Evolutionary conservation across 345 rosid species (phyloP).

Genomic region (Eutrema yunnanense): DNA sequence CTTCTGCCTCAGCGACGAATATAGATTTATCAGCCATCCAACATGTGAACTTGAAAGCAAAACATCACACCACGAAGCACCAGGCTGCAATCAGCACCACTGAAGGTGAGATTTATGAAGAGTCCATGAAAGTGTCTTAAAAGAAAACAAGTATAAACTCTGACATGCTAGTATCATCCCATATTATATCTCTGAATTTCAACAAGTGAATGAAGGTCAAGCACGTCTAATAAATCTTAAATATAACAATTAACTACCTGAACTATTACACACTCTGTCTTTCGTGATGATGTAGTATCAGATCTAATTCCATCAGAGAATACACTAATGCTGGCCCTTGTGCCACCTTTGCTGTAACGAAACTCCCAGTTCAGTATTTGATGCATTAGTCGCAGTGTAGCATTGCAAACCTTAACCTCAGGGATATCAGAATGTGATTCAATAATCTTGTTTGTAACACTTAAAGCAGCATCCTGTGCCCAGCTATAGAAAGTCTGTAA

Average conservation of each 20-base stretch:
- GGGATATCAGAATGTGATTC: conserved; percentile 58
- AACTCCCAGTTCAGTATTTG: conserved; percentile 97
- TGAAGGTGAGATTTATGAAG: conserved; percentile 19
- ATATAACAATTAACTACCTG: conserved; percentile 49
- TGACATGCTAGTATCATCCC: conserved; percentile 13
- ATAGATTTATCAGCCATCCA: conserved; percentile 73
- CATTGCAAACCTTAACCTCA: conserved; percentile 87
- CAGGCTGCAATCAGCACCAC: conserved; percentile 66
- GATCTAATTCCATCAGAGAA: conserved; percentile 56
- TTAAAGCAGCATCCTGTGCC: conserved; percentile 81
- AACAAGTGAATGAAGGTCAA: conserved; percentile 4
- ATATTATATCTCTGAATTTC: conserved; percentile 4
- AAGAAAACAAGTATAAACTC: conserved; percentile 7
- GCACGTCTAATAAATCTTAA: conserved; percentile 4
- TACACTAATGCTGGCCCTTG: conserved; percentile 40
- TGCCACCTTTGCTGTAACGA: conserved; percentile 39
- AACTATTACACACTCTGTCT: conserved; percentile 66
- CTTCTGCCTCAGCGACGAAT: conserved; percentile 74
- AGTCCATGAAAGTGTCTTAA: background rate
- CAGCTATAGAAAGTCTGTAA: conserved; percentile 79
- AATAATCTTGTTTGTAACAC: conserved; percentile 60
- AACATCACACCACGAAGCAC: conserved; percentile 82
- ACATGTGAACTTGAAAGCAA: conserved; percentile 84
- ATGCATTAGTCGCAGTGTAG: conserved; percentile 79
- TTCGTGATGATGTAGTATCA: conserved; percentile 45